Evolutionary conservation across 192 early-diverging fungal genomes (phyloP).

Genomic region (Kappamyces sp.): DNA sequence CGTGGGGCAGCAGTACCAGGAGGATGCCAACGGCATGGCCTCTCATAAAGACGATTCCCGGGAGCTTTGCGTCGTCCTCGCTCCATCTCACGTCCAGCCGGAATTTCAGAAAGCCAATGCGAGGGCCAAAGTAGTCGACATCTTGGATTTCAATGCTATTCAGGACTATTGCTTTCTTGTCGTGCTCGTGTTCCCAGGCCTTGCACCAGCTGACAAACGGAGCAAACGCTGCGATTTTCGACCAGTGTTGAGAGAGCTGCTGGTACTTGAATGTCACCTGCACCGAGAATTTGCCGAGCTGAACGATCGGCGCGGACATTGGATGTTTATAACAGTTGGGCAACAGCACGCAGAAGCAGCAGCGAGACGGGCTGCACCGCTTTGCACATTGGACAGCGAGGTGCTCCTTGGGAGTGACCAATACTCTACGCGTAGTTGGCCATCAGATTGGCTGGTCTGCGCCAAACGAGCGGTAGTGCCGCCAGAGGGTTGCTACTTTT

Average conservation of each 20-base stretch:
- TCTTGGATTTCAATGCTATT: slow-evolving; percentile 54
- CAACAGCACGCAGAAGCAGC: too few species aligned
- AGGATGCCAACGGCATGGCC: slow-evolving; percentile 71
- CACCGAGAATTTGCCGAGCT: slow-evolving; percentile 1
- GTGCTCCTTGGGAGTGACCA: too few species aligned
- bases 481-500: too few species aligned
- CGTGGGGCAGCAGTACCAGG: slow-evolving; percentile 49
- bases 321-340: too few species aligned
- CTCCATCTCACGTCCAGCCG: slow-evolving; percentile 42
- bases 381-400: too few species aligned
- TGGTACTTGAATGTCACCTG: slow-evolving; percentile 7
- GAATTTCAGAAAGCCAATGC: slow-evolving; percentile 75
- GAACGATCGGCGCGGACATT: too few species aligned
- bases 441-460: too few species aligned
- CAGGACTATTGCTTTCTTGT: neutral
- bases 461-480: too few species aligned
- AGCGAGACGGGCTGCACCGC: too few species aligned
- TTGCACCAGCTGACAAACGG: slow-evolving; percentile 12
- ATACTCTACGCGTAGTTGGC: too few species aligned
- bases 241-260: neutral
- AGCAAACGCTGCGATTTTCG: neutral
- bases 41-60: slow-evolving; percentile 76
- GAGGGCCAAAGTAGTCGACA: slow-evolving; percentile 64
- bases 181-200: neutral
- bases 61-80: slow-evolving; percentile 49